phyloP scores from a whole-genome alignment of 176 grass and related monocot species.

The Carex cristatella region DNA sequence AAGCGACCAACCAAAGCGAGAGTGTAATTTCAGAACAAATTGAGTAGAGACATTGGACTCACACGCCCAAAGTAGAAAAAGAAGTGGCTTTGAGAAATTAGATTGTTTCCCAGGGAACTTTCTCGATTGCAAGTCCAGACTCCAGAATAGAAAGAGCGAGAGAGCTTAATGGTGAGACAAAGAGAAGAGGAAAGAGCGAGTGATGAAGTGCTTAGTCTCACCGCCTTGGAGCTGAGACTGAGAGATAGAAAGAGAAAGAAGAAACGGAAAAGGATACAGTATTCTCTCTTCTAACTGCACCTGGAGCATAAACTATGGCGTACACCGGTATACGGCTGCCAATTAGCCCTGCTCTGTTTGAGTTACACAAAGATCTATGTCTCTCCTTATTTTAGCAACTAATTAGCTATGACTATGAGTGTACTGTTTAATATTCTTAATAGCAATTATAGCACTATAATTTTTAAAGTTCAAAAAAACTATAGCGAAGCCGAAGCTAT shows the following conservation, averaged over 20 bases:
- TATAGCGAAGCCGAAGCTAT: too few species aligned
- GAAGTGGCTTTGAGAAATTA: neutral
- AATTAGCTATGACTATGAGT: too few species aligned
- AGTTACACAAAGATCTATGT: too few species aligned
- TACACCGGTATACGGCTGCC: neutral
- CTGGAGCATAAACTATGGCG: neutral
- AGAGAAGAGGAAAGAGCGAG: constrained; percentile 9
- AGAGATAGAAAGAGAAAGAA: constrained; percentile 1
- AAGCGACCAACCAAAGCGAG: neutral
- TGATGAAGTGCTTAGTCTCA: constrained; percentile 20
- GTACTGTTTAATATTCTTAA: too few species aligned
- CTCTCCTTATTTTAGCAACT: too few species aligned
- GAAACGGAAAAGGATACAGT: neutral
- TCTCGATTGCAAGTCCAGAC: neutral
- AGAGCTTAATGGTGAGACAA: neutral
- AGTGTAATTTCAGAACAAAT: neutral
- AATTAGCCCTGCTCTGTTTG: too few species aligned
- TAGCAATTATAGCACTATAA: too few species aligned
- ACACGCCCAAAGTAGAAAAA: neutral
- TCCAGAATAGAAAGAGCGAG: neutral
- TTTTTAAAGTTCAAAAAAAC: too few species aligned
- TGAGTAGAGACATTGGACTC: neutral
- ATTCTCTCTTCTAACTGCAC: neutral
- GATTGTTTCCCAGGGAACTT: neutral
- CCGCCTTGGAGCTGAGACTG: constrained; percentile 23